A percentile compares a stretch with the other conserved stretches of the same genome.
Conservation (phyloP, 345 rosid genomes). For the Gossypium turneri region DNA sequence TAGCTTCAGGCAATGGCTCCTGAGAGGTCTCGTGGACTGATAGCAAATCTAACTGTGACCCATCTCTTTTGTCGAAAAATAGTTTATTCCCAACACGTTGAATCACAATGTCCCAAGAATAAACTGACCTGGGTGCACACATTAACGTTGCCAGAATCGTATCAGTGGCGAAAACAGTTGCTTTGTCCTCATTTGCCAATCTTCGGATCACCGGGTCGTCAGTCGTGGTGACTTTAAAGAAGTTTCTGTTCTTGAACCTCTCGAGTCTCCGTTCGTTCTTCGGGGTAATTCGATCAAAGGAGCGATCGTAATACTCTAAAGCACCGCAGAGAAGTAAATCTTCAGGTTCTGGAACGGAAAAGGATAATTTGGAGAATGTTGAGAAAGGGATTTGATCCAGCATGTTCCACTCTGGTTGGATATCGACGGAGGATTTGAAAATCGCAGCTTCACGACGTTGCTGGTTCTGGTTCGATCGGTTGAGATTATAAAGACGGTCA, state of each 20-base stretch:
- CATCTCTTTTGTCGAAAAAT: constrained; percentile 88
- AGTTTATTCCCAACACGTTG: constrained; percentile 89
- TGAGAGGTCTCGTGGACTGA: constrained; percentile 91
- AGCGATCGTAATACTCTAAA: constrained; percentile 68
- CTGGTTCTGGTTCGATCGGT: constrained; percentile 60
- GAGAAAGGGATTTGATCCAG: constrained; percentile 95
- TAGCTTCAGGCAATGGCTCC: constrained; percentile 85
- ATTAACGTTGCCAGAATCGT: constrained; percentile 68
- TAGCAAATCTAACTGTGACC: constrained; percentile 83
- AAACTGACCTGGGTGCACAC: constrained; percentile 96
- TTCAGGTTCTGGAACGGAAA: constrained; percentile 74
- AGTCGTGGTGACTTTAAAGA: constrained; percentile 93
- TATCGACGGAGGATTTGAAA: constrained; percentile 84
- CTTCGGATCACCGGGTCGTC: constrained; percentile 88
- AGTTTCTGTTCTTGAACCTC: constrained; percentile 84
- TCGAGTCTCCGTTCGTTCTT: constrained; percentile 78
- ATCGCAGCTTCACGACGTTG: constrained; percentile 83
- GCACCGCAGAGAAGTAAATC: constrained; percentile 78
- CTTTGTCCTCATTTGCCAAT: constrained; percentile 86
- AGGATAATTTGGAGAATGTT: constrained; percentile 74
- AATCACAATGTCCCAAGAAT: constrained; percentile 93
- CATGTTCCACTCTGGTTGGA: constrained; percentile 99
- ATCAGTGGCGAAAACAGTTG: constrained; percentile 88
- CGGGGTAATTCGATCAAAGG: constrained; percentile 69
- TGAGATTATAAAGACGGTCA: constrained; percentile 69